Conservation (phyloP, 345 rosid species). For the Linum tenue region DNA sequence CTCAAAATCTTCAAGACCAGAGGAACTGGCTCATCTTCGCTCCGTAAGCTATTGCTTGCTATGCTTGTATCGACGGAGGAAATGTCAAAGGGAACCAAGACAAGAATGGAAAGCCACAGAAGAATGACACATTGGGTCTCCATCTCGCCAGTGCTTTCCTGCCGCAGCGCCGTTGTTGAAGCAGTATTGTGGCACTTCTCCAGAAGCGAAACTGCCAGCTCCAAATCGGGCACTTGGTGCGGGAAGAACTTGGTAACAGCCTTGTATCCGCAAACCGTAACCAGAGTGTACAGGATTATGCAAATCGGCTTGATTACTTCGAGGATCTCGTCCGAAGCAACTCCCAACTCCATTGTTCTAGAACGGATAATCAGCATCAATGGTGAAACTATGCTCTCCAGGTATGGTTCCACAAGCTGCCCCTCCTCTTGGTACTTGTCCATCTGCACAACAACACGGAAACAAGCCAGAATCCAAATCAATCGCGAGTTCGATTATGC, state of each 20-base stretch:
- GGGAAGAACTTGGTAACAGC: conserved; percentile 83
- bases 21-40: conserved; percentile 53
- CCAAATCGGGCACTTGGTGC: conserved; percentile 86
- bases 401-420: conserved; percentile 77
- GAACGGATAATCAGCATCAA: conserved; percentile 64
- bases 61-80: conserved; percentile 82
- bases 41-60: conserved; percentile 26
- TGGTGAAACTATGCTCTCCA: conserved; percentile 76
- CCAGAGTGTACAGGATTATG: conserved; percentile 67
- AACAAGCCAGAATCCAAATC: background rate
- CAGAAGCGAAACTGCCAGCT: conserved; percentile 73
- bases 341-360: conserved; percentile 42
- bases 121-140: conserved; percentile 83
- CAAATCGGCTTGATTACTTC: conserved; percentile 64
- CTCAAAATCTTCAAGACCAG: conserved; percentile 61
- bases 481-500: background rate
- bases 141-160: conserved; percentile 97
- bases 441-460: conserved; percentile 36
- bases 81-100: conserved; percentile 86
- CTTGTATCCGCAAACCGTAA: conserved; percentile 89
- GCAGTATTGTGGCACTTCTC: conserved; percentile 63
- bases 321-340: conserved; percentile 43
- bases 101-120: conserved; percentile 89
- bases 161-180: conserved; percentile 58
- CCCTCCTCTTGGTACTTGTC: conserved; percentile 93